Conservation (phyloP, 2,329 filamentous ascomycete species). For the Talaromyces sp. region DNA sequence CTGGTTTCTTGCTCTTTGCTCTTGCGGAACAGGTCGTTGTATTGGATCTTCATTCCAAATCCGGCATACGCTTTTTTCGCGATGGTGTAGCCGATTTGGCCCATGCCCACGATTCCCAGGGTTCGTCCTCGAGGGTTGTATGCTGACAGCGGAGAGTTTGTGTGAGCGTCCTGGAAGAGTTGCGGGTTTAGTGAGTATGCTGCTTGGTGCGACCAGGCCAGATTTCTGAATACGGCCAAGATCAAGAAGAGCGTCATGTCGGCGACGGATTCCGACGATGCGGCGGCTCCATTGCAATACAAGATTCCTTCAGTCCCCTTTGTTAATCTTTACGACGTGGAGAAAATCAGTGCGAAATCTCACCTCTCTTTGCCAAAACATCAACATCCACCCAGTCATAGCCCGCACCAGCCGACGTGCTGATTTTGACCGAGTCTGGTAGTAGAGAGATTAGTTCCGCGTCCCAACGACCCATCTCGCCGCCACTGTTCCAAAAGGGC, state of each 20-base stretch:
- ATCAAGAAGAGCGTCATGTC: constrained; percentile 41
- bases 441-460: constrained; percentile 53
- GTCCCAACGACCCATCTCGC: constrained; percentile 63
- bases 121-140: constrained; percentile 45
- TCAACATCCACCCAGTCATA: constrained; percentile 63
- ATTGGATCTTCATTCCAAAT: constrained; percentile 52
- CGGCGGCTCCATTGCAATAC: constrained; percentile 41
- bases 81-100: constrained; percentile 43
- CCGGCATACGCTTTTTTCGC: constrained; percentile 42
- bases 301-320: constrained; percentile 25
- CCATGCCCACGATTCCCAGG: constrained; percentile 51
- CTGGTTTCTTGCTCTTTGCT: constrained; percentile 28
- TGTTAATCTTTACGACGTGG: not conserved
- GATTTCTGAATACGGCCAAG: constrained; percentile 46
- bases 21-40: constrained; percentile 46
- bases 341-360: constrained; percentile 5
- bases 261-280: constrained; percentile 41
- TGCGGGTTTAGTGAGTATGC: constrained; percentile 39
- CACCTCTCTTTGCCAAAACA: constrained; percentile 31
- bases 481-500: constrained; percentile 59
- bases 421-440: constrained; percentile 54
- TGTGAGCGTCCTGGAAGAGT: constrained; percentile 9
- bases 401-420: constrained; percentile 60
- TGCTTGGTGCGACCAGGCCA: constrained; percentile 44
- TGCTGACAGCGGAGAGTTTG: constrained; percentile 29